Conservation (phyloP, 2,329 filamentous ascomycete species). For the Diaporthe helianthi region DNA sequence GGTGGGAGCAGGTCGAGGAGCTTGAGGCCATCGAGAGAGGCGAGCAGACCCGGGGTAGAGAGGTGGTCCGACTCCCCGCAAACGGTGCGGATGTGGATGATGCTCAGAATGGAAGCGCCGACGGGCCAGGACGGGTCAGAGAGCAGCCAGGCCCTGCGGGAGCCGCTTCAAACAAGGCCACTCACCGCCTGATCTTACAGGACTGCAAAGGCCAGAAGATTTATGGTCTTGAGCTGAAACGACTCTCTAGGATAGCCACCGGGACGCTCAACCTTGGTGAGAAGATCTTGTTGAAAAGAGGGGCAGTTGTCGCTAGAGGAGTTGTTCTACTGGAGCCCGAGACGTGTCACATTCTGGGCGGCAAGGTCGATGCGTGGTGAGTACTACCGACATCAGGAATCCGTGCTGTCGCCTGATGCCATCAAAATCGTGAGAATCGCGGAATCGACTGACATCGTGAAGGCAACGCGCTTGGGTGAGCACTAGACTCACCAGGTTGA, state of each 20-base stretch:
- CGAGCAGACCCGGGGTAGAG: conserved; percentile 76
- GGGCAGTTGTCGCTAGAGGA: conserved; percentile 74
- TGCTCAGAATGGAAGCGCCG: conserved; percentile 46
- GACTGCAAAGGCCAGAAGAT: conserved; percentile 75
- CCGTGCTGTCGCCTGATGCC: neutral
- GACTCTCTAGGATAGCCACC: conserved; percentile 70
- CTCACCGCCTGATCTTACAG: conserved; percentile 83
- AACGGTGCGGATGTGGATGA: conserved; percentile 54
- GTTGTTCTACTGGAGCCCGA: conserved; percentile 78
- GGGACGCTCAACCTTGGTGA: conserved; percentile 75
- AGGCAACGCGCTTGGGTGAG: conserved; percentile 77
- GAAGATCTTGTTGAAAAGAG: conserved; percentile 77
- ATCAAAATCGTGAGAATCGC: too few relatives aligned
- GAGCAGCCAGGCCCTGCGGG: neutral
- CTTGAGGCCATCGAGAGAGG: conserved; percentile 77
- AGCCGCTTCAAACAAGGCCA: conserved; percentile 54
- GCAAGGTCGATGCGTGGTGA: conserved; percentile 77
- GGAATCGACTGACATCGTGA: neutral
- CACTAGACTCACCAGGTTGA: conserved; percentile 72
- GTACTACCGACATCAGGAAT: neutral
- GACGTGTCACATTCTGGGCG: conserved; percentile 77
- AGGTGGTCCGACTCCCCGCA: conserved; percentile 75
- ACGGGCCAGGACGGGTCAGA: conserved; percentile 42
- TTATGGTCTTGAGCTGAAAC: conserved; percentile 75
- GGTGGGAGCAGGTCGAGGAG: conserved; percentile 88